Percentiles rank a stretch among this genome's conserved stretches.
These are phyloP conservation scores for Liquidambar formosana DNA, from an alignment of 164 flowering plant species.

Conservation along the genomic window DNA sequence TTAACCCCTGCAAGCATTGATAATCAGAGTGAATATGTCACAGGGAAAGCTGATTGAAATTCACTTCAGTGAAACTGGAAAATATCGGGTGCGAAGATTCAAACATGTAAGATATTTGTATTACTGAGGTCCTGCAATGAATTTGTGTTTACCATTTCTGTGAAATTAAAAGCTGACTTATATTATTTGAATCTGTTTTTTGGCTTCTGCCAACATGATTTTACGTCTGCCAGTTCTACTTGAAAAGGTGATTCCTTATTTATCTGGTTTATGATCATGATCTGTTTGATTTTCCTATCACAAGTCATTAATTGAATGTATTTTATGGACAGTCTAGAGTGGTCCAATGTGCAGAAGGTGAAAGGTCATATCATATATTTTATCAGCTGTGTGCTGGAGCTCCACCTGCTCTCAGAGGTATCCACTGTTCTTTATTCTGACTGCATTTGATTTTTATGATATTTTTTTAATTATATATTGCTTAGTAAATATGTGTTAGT, in stretches of 20 bases:
- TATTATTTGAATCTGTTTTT: constrained; percentile 20
- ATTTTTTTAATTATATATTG: background rate
- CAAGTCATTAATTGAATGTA: constrained; percentile 17
- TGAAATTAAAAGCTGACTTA: constrained; percentile 23
- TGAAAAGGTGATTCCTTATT: constrained; percentile 74
- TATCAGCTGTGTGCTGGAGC: constrained; percentile 99
- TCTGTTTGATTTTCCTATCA: background rate
- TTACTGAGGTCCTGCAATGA: background rate
- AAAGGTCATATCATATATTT: constrained; percentile 94
- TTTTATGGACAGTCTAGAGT: constrained; percentile 85
- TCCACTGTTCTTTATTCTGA: background rate
- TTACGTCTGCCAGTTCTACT: constrained; percentile 68
- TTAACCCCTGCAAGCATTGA: background rate
- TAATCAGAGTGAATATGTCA: constrained; percentile 7
- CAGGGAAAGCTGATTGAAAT: constrained; percentile 99
- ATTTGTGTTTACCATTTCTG: background rate
- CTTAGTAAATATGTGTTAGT: background rate
- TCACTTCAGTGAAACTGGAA: constrained; percentile 92
- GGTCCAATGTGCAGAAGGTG: constrained; percentile 91
- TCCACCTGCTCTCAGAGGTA: constrained; percentile 77
- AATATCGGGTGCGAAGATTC: constrained; percentile 94
- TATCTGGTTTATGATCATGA: background rate
- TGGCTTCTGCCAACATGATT: constrained; percentile 19
- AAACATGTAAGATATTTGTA: constrained; percentile 76
- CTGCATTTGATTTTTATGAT: background rate